These are phyloP conservation scores for Magnusiomyces suaveolens DNA, from an alignment of 1,139 yeast genomes.

Conservation along the genomic window DNA sequence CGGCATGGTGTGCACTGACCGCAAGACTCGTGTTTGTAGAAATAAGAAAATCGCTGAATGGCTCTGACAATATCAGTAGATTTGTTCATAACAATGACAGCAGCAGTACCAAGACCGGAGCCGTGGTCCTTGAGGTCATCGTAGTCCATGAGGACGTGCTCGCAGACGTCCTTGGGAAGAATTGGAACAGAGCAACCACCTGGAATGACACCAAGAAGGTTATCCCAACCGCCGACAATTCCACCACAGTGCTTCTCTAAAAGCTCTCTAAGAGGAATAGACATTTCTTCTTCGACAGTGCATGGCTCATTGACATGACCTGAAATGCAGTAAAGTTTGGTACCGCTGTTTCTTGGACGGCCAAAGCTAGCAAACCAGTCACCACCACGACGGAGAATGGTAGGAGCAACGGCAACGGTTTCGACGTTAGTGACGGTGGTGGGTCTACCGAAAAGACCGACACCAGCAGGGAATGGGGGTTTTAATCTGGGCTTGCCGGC, in stretches of 20 bases:
- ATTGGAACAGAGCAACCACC: slow-evolving; percentile 86
- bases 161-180: slow-evolving; percentile 57
- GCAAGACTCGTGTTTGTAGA: slow-evolving; percentile 85
- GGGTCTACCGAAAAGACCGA: slow-evolving; percentile 83
- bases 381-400: slow-evolving; percentile 80
- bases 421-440: slow-evolving; percentile 84
- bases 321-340: slow-evolving; percentile 73
- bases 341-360: slow-evolving; percentile 73
- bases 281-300: slow-evolving; percentile 90
- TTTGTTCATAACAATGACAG: slow-evolving; percentile 83
- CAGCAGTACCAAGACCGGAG: slow-evolving; percentile 85
- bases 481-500: slow-evolving; percentile 88
- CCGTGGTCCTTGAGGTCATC: slow-evolving; percentile 79
- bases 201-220: slow-evolving; percentile 73
- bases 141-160: slow-evolving; percentile 68
- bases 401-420: slow-evolving; percentile 81
- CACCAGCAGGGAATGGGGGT: slow-evolving; percentile 93
- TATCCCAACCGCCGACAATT: slow-evolving; percentile 85
- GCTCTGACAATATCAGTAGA: slow-evolving; percentile 75
- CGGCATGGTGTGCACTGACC: slow-evolving; percentile 94
- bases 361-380: slow-evolving; percentile 82
- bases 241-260: slow-evolving; percentile 87
- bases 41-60: slow-evolving; percentile 70
- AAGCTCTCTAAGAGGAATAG: slow-evolving; percentile 70
- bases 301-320: slow-evolving; percentile 89